Percentiles rank a stretch among this genome's conserved stretches.
Evolutionary conservation across 257 asterid genomes (phyloP).

Genomic region (Galeopsis tetrahit): DNA sequence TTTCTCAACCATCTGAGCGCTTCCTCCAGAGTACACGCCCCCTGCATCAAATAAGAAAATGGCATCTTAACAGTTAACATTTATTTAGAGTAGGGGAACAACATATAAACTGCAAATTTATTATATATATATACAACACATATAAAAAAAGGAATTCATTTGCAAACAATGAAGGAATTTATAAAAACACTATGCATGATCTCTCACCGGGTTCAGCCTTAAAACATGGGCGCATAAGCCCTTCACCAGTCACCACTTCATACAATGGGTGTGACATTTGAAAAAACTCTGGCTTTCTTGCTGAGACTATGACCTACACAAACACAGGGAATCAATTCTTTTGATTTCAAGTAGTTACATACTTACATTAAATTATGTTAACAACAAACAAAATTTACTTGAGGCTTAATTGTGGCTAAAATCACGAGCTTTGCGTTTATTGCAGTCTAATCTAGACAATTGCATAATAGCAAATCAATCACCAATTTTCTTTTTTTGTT

Average conservation of each 20-base stretch:
- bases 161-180: not conserved
- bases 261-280: constrained; percentile 91
- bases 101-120: too few species aligned
- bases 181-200: constrained; percentile 26
- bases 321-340: constrained; percentile 30
- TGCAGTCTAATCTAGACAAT: too few species aligned
- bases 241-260: constrained; percentile 92
- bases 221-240: constrained; percentile 92
- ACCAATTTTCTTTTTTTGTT: too few species aligned
- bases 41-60: constrained; percentile 43
- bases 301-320: constrained; percentile 80
- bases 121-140: too few species aligned
- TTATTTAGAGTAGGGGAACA: constrained; percentile 4
- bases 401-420: too few species aligned
- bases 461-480: too few species aligned
- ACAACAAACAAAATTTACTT: not conserved
- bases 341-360: constrained; percentile 21
- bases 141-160: not conserved
- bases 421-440: too few species aligned
- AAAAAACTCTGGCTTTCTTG: constrained; percentile 92
- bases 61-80: not conserved
- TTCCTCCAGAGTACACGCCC: constrained; percentile 90
- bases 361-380: constrained; percentile 15
- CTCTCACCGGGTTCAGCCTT: constrained; percentile 71
- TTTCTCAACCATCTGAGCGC: constrained; percentile 92